Percentiles rank a stretch among this genome's conserved stretches.
Conservation (phyloP, 768 basidiomycete species). For the Rhizopogon salebrosus region DNA sequence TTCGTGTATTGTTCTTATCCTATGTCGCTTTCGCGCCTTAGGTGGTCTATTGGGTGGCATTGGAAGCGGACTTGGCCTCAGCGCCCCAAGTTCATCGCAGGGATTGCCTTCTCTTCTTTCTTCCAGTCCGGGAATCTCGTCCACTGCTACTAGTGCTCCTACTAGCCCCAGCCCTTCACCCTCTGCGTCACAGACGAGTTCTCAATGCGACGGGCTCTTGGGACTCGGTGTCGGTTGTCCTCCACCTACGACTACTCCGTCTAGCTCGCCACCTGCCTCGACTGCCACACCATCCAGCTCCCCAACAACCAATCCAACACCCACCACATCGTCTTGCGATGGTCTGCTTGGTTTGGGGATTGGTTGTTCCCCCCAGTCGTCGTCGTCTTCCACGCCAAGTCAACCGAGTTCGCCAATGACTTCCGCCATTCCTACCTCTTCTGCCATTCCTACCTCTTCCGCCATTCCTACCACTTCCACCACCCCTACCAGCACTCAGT, state of each 20-base stretch:
- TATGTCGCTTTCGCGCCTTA: too few species aligned
- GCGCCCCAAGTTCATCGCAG: constrained; percentile 1
- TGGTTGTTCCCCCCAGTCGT: constrained; percentile 10
- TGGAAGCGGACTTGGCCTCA: not conserved
- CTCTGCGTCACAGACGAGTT: not conserved
- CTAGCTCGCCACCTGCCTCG: not conserved
- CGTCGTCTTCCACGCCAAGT: constrained; percentile 1
- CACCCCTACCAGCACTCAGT: constrained; percentile 4
- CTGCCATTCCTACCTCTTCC: constrained; percentile 1
- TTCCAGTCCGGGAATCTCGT: not conserved
- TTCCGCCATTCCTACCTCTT: constrained; percentile 1
- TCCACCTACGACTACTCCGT: not conserved
- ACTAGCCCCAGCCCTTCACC: not conserved
- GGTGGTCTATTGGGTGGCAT: not conserved
- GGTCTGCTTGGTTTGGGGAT: constrained; percentile 15
- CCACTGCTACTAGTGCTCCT: not conserved
- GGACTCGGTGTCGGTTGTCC: constrained; percentile 6
- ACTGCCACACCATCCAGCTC: not conserved
- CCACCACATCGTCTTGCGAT: constrained; percentile 10
- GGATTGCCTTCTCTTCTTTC: constrained; percentile 12
- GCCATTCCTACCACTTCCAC: not conserved
- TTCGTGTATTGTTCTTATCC: not conserved
- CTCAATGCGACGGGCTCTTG: constrained; percentile 5
- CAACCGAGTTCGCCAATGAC: not conserved
- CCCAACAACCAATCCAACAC: not conserved